These are phyloP conservation scores for Moricandia arvensis DNA, from an alignment of 345 rosid genomes.

Conservation along the genomic window DNA sequence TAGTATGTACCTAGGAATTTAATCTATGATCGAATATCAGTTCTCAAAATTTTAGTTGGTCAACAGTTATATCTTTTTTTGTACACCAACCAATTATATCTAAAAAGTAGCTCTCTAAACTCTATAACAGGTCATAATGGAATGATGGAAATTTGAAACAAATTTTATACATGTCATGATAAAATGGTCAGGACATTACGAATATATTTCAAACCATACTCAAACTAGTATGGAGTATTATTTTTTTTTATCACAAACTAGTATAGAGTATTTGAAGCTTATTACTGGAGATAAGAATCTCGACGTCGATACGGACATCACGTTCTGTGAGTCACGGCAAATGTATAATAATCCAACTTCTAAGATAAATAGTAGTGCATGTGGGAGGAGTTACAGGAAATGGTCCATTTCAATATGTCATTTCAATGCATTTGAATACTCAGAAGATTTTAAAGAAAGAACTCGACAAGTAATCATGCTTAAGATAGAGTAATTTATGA, in stretches of 20 bases:
- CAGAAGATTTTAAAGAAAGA: not conserved
- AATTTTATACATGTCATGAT: not conserved
- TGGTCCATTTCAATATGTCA: not conserved
- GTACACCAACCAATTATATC: not conserved
- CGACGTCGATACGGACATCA: not conserved
- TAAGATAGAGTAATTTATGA: not conserved
- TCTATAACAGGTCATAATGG: not conserved
- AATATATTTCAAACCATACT: not conserved
- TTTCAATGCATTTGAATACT: not conserved
- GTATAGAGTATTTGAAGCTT: too few species aligned
- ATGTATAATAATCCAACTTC: not conserved
- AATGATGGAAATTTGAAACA: not conserved
- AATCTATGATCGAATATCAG: not conserved
- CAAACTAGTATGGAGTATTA: not conserved
- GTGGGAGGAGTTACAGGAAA: not conserved
- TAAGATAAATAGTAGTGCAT: not conserved
- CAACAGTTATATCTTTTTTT: too few species aligned
- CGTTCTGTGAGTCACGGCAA: not conserved
- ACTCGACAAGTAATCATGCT: not conserved
- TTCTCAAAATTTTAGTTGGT: not conserved
- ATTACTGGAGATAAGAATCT: not conserved
- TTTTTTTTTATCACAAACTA: too few species aligned
- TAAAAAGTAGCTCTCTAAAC: not conserved
- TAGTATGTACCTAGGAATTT: not conserved
- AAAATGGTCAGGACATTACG: not conserved